Percentiles rank a stretch among this genome's conserved stretches.
Evolutionary conservation across 2,329 filamentous ascomycete species (phyloP).

Genomic region (Xylaria digitata): DNA sequence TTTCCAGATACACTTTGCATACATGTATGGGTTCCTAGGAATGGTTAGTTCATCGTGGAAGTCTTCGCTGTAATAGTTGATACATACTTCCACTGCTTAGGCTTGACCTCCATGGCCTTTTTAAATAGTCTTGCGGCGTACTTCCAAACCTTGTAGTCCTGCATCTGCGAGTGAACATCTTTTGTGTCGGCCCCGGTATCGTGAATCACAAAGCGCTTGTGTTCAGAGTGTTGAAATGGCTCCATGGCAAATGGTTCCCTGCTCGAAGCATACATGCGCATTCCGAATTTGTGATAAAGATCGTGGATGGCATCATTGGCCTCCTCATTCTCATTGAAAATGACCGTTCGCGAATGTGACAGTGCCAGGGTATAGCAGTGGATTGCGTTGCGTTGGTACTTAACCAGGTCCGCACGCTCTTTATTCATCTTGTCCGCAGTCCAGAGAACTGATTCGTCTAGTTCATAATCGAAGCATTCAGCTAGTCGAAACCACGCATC

Average conservation of each 20-base stretch:
- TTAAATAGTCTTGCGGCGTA: conserved; percentile 67
- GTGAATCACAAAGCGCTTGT: conserved; percentile 68
- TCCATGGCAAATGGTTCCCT: conserved; percentile 73
- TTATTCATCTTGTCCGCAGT: conserved; percentile 92
- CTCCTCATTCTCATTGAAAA: conserved; percentile 59
- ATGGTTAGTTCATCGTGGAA: conserved; percentile 42
- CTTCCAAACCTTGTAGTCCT: conserved; percentile 71
- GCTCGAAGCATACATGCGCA: conserved; percentile 71
- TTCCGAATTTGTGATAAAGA: conserved; percentile 69
- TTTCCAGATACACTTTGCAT: conserved; percentile 72
- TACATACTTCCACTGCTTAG: conserved; percentile 67
- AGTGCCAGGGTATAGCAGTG: conserved; percentile 78
- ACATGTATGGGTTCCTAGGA: conserved; percentile 67
- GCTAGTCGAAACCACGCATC: conserved; percentile 91
- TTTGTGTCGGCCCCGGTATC: conserved; percentile 60
- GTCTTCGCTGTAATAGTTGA: background rate
- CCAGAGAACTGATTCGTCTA: conserved; percentile 90
- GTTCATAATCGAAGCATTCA: conserved; percentile 86
- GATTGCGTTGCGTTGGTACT: conserved; percentile 81
- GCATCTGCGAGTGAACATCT: conserved; percentile 67
- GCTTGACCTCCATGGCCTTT: conserved; percentile 65
- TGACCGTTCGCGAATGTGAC: conserved; percentile 63
- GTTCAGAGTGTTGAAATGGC: conserved; percentile 66
- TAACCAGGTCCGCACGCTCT: conserved; percentile 77
- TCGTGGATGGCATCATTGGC: conserved; percentile 64